Evolutionary conservation across 1,139 yeast genomes (phyloP).

Genomic region (Candida sojae): DNA sequence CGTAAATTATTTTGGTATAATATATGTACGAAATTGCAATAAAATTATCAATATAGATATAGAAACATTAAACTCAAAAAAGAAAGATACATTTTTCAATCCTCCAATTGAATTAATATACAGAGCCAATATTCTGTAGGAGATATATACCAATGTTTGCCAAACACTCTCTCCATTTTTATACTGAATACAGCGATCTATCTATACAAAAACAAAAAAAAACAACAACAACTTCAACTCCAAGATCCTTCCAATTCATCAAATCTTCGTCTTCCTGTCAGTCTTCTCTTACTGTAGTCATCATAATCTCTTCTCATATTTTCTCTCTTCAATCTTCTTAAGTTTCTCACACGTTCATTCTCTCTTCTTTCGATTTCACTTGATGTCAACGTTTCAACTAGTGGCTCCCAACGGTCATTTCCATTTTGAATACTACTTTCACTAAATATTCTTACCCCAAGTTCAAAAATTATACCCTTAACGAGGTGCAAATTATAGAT

Average conservation of each 20-base stretch:
- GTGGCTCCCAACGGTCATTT: slow-evolving; percentile 83
- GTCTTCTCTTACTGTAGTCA: slow-evolving; percentile 44
- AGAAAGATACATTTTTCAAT: no score
- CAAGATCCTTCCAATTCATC: slow-evolving; percentile 54
- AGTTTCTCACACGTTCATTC: slow-evolving; percentile 89
- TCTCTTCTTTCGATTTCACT: slow-evolving; percentile 96
- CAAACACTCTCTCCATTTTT: no score
- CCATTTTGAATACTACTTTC: slow-evolving; percentile 49
- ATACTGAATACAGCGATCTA: not conserved
- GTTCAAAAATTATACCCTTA: slow-evolving; percentile 45
- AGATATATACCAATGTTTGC: no score
- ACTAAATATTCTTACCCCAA: slow-evolving; percentile 46
- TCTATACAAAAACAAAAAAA: not conserved
- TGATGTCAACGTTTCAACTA: slow-evolving; percentile 79
- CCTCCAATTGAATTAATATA: no score
- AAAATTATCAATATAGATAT: no score
- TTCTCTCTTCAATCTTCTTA: slow-evolving; percentile 90
- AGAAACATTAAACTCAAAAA: no score
- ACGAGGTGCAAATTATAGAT: slow-evolving; percentile 47
- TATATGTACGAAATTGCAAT: no score
- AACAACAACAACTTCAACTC: slow-evolving; percentile 7
- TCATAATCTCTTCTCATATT: slow-evolving; percentile 63
- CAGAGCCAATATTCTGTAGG: no score
- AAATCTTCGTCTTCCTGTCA: slow-evolving; percentile 50
- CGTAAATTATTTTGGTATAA: no score